Conservation (phyloP, 2,329 filamentous ascomycete species). For the Nemania serpens region DNA sequence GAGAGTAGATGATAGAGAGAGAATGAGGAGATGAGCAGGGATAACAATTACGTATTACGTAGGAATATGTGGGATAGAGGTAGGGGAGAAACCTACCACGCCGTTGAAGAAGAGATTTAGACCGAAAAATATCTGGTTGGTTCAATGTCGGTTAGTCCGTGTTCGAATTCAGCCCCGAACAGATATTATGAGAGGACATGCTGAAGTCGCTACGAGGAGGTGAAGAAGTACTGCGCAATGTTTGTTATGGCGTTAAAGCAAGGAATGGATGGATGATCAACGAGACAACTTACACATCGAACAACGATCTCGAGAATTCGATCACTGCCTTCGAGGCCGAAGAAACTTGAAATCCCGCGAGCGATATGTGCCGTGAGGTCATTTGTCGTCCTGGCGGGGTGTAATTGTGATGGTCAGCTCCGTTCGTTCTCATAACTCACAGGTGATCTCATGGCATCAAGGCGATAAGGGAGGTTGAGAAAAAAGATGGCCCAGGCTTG, state of each 20-base stretch:
- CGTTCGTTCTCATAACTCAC: too few species aligned
- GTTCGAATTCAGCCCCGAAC: not conserved
- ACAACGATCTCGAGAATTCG: constrained; percentile 53
- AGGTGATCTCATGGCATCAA: too few species aligned
- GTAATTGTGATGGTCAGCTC: too few species aligned
- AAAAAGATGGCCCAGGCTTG: too few species aligned
- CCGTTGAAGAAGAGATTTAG: constrained; percentile 78
- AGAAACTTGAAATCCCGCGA: constrained; percentile 47
- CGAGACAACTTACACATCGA: constrained; percentile 51
- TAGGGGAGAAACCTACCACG: constrained; percentile 49
- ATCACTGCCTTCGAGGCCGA: constrained; percentile 51
- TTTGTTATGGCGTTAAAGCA: not conserved
- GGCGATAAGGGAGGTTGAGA: too few species aligned
- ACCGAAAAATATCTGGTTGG: constrained; percentile 68
- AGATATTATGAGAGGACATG: not conserved
- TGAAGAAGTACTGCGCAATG: not conserved
- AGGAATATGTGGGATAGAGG: not conserved
- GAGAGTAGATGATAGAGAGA: not conserved
- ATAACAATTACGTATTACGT: too few species aligned
- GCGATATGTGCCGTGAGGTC: constrained; percentile 57
- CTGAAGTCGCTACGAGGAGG: not conserved
- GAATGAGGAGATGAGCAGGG: too few species aligned
- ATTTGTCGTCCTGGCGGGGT: constrained; percentile 56
- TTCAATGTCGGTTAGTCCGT: not conserved
- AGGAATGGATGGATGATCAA: not conserved